These are phyloP conservation scores for Xylariaceae sp. DNA, from an alignment of 2,329 filamentous ascomycete species.

Conservation along the genomic window DNA sequence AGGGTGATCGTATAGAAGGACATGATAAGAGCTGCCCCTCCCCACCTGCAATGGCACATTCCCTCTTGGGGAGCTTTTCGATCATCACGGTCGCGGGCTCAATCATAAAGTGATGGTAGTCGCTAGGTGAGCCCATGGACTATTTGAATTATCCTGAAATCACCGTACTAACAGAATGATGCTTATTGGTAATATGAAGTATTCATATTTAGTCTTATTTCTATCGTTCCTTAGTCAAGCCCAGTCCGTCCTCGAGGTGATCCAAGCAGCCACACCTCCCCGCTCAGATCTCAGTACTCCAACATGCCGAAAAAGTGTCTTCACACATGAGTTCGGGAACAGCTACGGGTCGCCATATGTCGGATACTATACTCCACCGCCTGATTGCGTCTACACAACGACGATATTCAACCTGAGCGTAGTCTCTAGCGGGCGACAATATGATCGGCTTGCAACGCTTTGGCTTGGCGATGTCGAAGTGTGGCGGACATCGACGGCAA, in stretches of 20 bases:
- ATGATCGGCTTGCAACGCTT: constrained; percentile 66
- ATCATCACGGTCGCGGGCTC: not conserved
- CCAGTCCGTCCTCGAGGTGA: constrained; percentile 32
- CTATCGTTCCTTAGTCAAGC: not conserved
- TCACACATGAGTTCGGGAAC: constrained; percentile 38
- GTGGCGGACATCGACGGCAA: constrained; percentile 69
- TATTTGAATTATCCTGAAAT: not conserved
- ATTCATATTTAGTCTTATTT: constrained; percentile 1
- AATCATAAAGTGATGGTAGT: not conserved
- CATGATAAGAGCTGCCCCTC: constrained; percentile 11
- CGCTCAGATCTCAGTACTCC: constrained; percentile 29
- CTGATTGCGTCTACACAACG: constrained; percentile 39
- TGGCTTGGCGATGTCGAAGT: constrained; percentile 69
- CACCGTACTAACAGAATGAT: not conserved
- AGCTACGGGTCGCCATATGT: constrained; percentile 41
- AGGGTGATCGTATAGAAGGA: not conserved
- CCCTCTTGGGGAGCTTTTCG: constrained; percentile 6
- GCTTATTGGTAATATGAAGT: constrained; percentile 5
- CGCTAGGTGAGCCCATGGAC: not conserved
- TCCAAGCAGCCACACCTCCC: constrained; percentile 39
- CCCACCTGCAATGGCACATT: constrained; percentile 24
- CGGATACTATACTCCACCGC: constrained; percentile 36
- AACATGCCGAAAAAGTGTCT: constrained; percentile 34
- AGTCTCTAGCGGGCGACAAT: constrained; percentile 64
- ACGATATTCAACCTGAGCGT: constrained; percentile 65